A percentile compares a stretch with the other conserved stretches of the same genome.
Conservation (phyloP, 2,329 filamentous ascomycete species). For the Aspergillus pseudoglaucus region DNA sequence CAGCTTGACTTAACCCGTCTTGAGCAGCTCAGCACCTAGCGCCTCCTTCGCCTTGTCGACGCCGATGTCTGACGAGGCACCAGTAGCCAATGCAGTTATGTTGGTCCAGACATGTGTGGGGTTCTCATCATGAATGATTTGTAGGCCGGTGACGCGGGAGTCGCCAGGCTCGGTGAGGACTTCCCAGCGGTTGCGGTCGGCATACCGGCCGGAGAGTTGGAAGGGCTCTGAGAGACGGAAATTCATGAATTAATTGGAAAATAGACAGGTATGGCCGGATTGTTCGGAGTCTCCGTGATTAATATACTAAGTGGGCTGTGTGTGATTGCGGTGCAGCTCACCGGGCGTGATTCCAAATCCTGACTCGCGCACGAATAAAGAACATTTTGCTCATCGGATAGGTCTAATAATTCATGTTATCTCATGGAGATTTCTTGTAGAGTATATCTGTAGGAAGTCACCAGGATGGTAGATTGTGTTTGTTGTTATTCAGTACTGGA, state of each 20-base stretch:
- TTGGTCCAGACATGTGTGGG: constrained; percentile 12
- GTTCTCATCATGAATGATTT: constrained; percentile 24
- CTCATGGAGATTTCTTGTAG: no score
- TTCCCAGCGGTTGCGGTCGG: constrained; percentile 4
- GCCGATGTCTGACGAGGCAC: constrained; percentile 34
- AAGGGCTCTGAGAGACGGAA: constrained; percentile 2
- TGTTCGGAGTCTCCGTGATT: no score
- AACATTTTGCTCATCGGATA: no score
- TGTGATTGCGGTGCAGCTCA: no score
- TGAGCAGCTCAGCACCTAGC: constrained; percentile 16
- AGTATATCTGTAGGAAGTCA: no score
- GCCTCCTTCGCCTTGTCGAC: constrained; percentile 27
- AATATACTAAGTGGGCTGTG: no score
- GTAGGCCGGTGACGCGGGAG: constrained; percentile 26
- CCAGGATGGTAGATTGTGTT: no score
- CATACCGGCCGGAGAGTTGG: constrained; percentile 6
- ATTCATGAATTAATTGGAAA: constrained; percentile 4
- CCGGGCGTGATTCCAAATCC: no score
- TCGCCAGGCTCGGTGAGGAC: constrained; percentile 17
- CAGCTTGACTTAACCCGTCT: not conserved
- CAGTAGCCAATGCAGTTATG: constrained; percentile 10
- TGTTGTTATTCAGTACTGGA: no score
- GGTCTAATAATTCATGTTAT: no score
- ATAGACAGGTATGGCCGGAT: not conserved
- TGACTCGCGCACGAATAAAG: no score